Percentiles rank a stretch among this genome's conserved stretches.
Conservation (phyloP, 257 asterid species). For the Nemophila menziesii region DNA sequence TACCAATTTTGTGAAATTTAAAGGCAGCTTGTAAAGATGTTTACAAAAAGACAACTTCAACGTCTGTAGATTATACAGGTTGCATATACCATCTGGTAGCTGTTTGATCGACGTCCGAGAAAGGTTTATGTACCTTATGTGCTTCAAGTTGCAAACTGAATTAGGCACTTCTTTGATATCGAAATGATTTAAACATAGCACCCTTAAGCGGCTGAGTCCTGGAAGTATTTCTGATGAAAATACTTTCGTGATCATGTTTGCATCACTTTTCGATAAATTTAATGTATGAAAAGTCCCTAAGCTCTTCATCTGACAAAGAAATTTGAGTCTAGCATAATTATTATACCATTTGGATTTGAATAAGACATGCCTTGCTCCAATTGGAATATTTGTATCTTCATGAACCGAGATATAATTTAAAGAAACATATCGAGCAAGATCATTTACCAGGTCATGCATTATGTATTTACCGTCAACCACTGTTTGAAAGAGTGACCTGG, state of each 20-base stretch:
- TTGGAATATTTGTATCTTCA: slow-evolving; percentile 17
- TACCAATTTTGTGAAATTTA: no score
- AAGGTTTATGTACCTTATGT: slow-evolving; percentile 2
- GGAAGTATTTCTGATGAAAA: neutral
- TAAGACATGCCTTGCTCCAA: slow-evolving; percentile 31
- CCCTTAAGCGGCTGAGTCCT: neutral
- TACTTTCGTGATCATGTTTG: neutral
- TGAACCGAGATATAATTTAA: slow-evolving; percentile 35
- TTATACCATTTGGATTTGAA: slow-evolving; percentile 10
- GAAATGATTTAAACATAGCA: neutral
- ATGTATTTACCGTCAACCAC: neutral
- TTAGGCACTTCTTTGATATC: accelerated
- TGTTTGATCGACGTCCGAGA: accelerated
- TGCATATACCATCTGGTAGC: no score
- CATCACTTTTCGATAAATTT: accelerated
- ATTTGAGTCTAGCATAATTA: slow-evolving; percentile 18
- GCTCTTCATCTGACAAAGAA: slow-evolving; percentile 21
- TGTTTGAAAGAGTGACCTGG: slow-evolving; percentile 7
- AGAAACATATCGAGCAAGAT: slow-evolving; percentile 46
- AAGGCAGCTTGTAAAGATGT: neutral
- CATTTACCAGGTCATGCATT: slow-evolving; percentile 55
- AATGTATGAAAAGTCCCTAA: slow-evolving; percentile 1
- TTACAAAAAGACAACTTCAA: neutral
- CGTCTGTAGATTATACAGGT: slow-evolving; percentile 4
- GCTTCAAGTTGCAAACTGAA: no score